A percentile compares a stretch with the other conserved stretches of the same genome.
Conservation (phyloP, 148 eudicot genomes). For the Vaccinium myrtillus region DNA sequence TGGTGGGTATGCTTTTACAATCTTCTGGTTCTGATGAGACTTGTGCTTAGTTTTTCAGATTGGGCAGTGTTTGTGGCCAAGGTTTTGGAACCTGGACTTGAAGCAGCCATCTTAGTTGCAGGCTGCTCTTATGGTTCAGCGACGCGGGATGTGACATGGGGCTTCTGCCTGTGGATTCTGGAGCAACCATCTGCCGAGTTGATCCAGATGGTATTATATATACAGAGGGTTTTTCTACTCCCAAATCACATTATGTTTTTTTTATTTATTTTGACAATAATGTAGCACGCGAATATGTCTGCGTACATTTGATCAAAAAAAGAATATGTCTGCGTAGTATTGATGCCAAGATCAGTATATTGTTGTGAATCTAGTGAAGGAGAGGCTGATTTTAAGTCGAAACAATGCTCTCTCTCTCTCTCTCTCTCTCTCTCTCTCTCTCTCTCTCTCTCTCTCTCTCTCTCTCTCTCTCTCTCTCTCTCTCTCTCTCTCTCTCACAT, state of each 20-base stretch:
- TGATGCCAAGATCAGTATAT: background rate
- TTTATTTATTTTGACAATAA: background rate
- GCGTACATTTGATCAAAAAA: too few relatives aligned
- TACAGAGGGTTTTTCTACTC: background rate
- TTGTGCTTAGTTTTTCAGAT: conserved; percentile 7
- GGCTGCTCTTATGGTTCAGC: background rate
- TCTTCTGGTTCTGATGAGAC: background rate
- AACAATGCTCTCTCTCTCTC: background rate
- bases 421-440: too few relatives aligned
- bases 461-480: background rate
- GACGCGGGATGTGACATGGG: background rate
- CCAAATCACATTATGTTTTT: background rate
- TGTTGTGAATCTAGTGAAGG: background rate
- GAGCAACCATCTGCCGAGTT: conserved; percentile 6
- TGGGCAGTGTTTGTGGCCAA: background rate
- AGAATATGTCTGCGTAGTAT: background rate
- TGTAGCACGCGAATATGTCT: background rate
- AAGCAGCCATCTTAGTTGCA: background rate
- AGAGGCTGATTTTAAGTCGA: background rate
- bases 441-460: too few relatives aligned
- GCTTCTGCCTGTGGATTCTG: background rate
- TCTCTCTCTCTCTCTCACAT: background rate
- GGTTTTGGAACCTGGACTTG: background rate
- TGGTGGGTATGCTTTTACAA: background rate
- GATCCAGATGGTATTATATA: background rate